These are phyloP conservation scores for Phoma sp. DNA, from an alignment of 2,329 filamentous ascomycete genomes.

Conservation along the genomic window DNA sequence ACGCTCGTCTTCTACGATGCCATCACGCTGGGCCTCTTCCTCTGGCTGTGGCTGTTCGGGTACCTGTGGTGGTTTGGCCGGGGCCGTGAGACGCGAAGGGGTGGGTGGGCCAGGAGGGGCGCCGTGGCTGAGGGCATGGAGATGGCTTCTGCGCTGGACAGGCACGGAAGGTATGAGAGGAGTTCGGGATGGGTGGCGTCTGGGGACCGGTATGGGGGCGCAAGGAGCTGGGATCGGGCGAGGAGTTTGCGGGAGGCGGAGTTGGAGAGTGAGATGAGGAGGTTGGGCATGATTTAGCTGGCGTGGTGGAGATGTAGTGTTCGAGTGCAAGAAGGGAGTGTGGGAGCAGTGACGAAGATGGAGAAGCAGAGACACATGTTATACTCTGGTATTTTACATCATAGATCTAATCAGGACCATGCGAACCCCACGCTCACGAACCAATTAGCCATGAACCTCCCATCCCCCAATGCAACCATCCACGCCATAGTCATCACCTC, in stretches of 20 bases:
- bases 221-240: neutral
- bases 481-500: neutral
- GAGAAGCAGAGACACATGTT: neutral
- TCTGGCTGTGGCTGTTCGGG: constrained; percentile 22
- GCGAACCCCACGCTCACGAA: neutral
- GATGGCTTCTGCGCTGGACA: neutral
- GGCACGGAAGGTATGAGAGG: neutral
- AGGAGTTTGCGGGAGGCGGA: constrained; percentile 5
- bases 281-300: constrained; percentile 26
- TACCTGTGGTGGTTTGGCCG: constrained; percentile 10
- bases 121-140: neutral
- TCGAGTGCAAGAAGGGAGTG: neutral
- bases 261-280: constrained; percentile 34
- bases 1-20: constrained; percentile 30
- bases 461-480: too few relatives aligned
- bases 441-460: too few relatives aligned
- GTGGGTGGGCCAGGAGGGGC: neutral
- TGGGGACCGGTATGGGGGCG: neutral
- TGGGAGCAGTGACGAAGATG: neutral
- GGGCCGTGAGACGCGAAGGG: neutral
- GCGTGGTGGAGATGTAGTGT: too few relatives aligned
- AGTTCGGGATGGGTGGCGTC: neutral
- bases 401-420: neutral
- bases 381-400: constrained; percentile 1
- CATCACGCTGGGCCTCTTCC: constrained; percentile 13